These are phyloP conservation scores for Trichoderma atroviride DNA, from an alignment of 2,329 filamentous ascomycete genomes.

Conservation along the genomic window DNA sequence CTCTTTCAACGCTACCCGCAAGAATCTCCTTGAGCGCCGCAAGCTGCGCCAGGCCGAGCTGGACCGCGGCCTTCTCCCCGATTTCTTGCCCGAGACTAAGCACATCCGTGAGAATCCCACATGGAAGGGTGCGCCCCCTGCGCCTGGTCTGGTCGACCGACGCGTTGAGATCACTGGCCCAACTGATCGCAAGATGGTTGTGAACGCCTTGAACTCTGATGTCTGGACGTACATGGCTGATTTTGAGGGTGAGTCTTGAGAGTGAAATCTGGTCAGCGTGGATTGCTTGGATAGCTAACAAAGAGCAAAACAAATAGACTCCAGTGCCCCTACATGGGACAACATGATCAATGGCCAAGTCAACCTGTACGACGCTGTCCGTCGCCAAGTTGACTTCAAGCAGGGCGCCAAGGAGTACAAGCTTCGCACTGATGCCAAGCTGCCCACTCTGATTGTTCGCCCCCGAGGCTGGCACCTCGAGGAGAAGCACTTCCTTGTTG, in stretches of 20 bases:
- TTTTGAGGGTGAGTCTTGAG: constrained; percentile 75
- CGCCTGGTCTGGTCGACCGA: constrained; percentile 88
- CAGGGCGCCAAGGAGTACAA: constrained; percentile 96
- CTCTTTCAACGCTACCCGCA: constrained; percentile 88
- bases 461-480: constrained; percentile 97
- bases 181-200: constrained; percentile 98
- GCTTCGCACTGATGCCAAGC: constrained; percentile 83
- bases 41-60: constrained; percentile 87
- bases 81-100: constrained; percentile 95
- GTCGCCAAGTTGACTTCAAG: constrained; percentile 94
- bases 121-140: constrained; percentile 90
- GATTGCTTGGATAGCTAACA: neutral
- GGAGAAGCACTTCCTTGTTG: constrained; percentile 96
- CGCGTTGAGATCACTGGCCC: constrained; percentile 97
- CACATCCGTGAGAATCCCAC: constrained; percentile 91
- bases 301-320: constrained; percentile 60
- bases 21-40: constrained; percentile 84
- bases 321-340: constrained; percentile 94
- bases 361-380: constrained; percentile 95
- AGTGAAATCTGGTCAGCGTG: neutral
- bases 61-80: constrained; percentile 83
- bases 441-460: constrained; percentile 89
- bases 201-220: constrained; percentile 93
- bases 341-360: constrained; percentile 99
- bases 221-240: constrained; percentile 99